Evolutionary conservation across 345 rosid genomes (phyloP).

Genomic region (Odontarrhena argentea): DNA sequence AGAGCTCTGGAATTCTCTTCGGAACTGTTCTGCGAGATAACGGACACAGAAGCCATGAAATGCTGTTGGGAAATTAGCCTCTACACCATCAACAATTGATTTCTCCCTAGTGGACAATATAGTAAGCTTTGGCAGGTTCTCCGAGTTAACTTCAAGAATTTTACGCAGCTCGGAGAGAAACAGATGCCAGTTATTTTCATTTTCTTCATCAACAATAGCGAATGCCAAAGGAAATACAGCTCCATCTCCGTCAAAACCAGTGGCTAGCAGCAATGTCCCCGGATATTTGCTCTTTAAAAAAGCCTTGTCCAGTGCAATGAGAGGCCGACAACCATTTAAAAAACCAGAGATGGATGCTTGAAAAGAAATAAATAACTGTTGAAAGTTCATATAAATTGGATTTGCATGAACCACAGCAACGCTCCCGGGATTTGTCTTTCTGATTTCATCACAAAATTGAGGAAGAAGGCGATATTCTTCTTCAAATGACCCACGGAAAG

Average conservation of each 20-base stretch:
- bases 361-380: constrained; percentile 74
- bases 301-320: constrained; percentile 79
- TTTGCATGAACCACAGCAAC: constrained; percentile 67
- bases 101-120: constrained; percentile 78
- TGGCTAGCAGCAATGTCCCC: constrained; percentile 76
- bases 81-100: constrained; percentile 73
- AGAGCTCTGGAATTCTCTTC: constrained; percentile 69
- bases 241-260: constrained; percentile 92
- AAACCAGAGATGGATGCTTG: constrained; percentile 85
- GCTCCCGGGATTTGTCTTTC: constrained; percentile 77
- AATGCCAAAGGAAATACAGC: constrained; percentile 81
- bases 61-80: constrained; percentile 82
- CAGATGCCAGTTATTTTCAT: constrained; percentile 75
- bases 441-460: constrained; percentile 76
- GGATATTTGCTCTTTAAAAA: constrained; percentile 72
- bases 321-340: constrained; percentile 77
- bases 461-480: constrained; percentile 91
- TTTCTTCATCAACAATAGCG: constrained; percentile 80
- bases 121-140: constrained; percentile 81
- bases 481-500: constrained; percentile 80
- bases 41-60: constrained; percentile 84
- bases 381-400: constrained; percentile 64
- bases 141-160: constrained; percentile 71
- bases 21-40: constrained; percentile 65
- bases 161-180: constrained; percentile 82